A percentile compares a stretch with the other conserved stretches of the same genome.
phyloP scores from a whole-genome alignment of 73 alveolate species.

The Stentor roeselii region DNA sequence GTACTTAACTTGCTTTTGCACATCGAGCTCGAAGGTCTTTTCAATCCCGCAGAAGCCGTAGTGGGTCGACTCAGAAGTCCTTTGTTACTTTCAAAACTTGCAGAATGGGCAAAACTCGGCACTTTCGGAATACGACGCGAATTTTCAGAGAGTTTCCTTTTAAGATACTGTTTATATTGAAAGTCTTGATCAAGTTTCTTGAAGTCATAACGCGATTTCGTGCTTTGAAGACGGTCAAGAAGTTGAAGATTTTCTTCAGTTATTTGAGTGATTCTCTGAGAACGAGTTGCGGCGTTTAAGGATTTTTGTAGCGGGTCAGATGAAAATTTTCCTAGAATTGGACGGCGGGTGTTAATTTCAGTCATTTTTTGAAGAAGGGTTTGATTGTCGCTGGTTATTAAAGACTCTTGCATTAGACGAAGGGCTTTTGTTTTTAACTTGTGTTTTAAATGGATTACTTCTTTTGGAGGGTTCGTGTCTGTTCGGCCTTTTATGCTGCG shows the following conservation, averaged over 20 bases:
- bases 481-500: neutral
- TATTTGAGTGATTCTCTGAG: neutral
- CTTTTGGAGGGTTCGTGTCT: slow-evolving; percentile 11
- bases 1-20: too few species aligned
- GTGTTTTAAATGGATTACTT: neutral
- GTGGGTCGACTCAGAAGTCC: neutral
- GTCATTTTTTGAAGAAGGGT: slow-evolving; percentile 3
- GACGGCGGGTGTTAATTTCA: neutral
- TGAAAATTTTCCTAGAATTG: neutral
- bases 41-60: neutral
- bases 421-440: neutral
- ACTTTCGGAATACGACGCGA: slow-evolving; percentile 4
- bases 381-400: neutral
- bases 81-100: neutral
- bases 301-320: neutral
- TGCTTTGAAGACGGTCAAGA: neutral
- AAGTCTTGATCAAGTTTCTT: slow-evolving; percentile 1
- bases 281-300: neutral
- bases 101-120: neutral
- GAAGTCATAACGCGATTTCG: neutral
- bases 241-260: slow-evolving; percentile 17
- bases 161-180: neutral
- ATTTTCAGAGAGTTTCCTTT: neutral
- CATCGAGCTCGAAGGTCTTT: too few species aligned
- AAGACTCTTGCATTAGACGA: too few species aligned